Conservation (phyloP, 73 alveolate genomes). For the Tetrahymena borealis region DNA sequence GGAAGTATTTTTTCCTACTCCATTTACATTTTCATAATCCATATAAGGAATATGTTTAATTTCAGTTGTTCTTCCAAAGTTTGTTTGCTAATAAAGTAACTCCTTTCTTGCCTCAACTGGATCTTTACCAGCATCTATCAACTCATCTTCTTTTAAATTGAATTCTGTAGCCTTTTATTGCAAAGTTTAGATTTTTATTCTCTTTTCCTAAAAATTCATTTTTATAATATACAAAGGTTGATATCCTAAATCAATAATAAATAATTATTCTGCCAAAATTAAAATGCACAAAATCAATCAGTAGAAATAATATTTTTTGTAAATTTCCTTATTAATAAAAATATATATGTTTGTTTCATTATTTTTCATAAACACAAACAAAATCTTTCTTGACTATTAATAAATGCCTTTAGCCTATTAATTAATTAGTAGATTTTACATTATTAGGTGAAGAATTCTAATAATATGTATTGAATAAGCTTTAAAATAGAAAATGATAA, state of each 20-base stretch:
- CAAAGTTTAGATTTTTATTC: background rate
- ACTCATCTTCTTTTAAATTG: background rate
- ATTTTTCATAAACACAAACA: too few species aligned
- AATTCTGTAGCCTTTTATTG: background rate
- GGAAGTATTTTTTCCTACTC: background rate
- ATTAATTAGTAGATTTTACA: too few species aligned
- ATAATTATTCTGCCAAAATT: background rate
- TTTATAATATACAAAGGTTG: background rate
- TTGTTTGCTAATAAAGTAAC: background rate
- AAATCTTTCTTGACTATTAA: too few species aligned
- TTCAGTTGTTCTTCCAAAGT: background rate
- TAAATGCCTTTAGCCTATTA: too few species aligned
- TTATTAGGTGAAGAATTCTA: too few species aligned
- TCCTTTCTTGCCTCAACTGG: background rate
- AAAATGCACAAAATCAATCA: too few species aligned
- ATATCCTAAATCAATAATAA: background rate
- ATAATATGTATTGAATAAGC: too few species aligned
- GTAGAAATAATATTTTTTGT: too few species aligned
- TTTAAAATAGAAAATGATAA: too few species aligned
- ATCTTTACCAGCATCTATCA: background rate
- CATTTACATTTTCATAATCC: background rate
- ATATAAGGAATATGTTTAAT: background rate
- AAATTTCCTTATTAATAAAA: too few species aligned
- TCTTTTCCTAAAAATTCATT: background rate
- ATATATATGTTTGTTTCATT: too few species aligned